A percentile compares a stretch with the other conserved stretches of the same genome.
Evolutionary conservation across 2,329 filamentous ascomycete genomes (phyloP).

Genomic region (Thelonectria olida): DNA sequence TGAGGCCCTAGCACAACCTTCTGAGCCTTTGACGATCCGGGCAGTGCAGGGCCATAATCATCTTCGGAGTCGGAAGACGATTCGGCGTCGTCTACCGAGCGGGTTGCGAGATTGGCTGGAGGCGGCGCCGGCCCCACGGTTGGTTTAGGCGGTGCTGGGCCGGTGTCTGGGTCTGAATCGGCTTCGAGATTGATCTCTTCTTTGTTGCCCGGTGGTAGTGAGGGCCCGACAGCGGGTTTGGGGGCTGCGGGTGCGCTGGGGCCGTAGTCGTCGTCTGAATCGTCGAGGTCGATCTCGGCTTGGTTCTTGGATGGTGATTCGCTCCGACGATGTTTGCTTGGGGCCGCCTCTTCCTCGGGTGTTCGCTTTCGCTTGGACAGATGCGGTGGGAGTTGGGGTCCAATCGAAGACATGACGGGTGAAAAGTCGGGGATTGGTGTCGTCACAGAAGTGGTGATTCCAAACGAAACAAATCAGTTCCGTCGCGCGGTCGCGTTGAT

Average conservation of each 20-base stretch:
- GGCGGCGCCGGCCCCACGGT: slow-evolving; percentile 46
- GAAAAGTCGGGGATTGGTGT: slow-evolving; percentile 1
- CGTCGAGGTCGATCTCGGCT: slow-evolving; percentile 58
- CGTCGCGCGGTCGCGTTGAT: slow-evolving; percentile 18
- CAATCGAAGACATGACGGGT: slow-evolving; percentile 71
- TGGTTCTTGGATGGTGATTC: slow-evolving; percentile 50
- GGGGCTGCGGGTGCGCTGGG: slow-evolving; percentile 43
- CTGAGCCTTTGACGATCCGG: slow-evolving; percentile 56
- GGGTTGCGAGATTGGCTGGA: slow-evolving; percentile 39
- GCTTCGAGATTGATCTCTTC: slow-evolving; percentile 55
- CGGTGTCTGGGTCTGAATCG: slow-evolving; percentile 47
- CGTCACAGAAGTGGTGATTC: background rate
- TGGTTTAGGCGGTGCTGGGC: slow-evolving; percentile 48
- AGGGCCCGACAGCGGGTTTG: slow-evolving; percentile 35
- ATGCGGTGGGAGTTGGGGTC: slow-evolving; percentile 75
- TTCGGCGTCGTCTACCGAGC: slow-evolving; percentile 43
- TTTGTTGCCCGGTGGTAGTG: slow-evolving; percentile 41
- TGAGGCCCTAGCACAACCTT: slow-evolving; percentile 55
- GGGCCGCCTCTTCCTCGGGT: slow-evolving; percentile 43
- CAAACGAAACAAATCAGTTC: slow-evolving; percentile 10
- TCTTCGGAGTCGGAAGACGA: slow-evolving; percentile 57
- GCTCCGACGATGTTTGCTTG: slow-evolving; percentile 53
- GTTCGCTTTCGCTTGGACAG: slow-evolving; percentile 71
- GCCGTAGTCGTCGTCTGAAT: slow-evolving; percentile 54
- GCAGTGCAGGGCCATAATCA: slow-evolving; percentile 69